Evolutionary conservation across 140 eudicot species (phyloP).

Genomic region (Cichorium intybus): DNA sequence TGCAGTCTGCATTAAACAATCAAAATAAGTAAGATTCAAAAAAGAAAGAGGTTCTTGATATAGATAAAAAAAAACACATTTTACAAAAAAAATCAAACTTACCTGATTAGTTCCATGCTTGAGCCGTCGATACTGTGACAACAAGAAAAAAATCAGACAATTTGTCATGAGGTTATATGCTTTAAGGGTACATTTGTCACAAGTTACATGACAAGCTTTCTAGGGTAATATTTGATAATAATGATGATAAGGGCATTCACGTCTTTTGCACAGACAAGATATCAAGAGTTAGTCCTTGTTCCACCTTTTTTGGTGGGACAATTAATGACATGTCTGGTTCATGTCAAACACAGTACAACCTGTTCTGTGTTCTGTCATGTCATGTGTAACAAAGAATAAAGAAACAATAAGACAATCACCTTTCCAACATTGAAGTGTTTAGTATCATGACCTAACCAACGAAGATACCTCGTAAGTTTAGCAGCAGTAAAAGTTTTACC

Average conservation of each 20-base stretch:
- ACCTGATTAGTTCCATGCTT: constrained; percentile 93
- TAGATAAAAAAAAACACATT: not conserved
- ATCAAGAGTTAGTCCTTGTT: no score
- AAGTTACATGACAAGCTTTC: no score
- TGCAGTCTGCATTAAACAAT: constrained; percentile 63
- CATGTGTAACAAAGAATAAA: not conserved
- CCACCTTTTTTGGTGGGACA: no score
- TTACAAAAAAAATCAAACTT: constrained; percentile 15
- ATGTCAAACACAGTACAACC: not conserved
- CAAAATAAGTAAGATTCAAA: not conserved
- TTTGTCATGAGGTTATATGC: constrained; percentile 12
- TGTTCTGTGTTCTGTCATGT: not conserved
- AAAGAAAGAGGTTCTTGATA: not conserved
- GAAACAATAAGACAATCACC: constrained; percentile 38
- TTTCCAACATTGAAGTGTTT: constrained; percentile 98
- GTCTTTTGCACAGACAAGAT: not conserved
- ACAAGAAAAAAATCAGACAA: constrained; percentile 20
- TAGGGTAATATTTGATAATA: not conserved
- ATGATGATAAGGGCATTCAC: not conserved
- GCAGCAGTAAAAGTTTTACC: constrained; percentile 99
- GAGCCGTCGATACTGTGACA: constrained; percentile 76
- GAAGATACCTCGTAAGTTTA: constrained; percentile 94
- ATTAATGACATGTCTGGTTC: no score
- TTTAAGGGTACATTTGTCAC: no score
- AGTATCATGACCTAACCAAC: constrained; percentile 99